These are phyloP conservation scores for Apiotrichum mycotoxinovorans DNA, from an alignment of 1,284 basidiomycete species.

Conservation along the genomic window DNA sequence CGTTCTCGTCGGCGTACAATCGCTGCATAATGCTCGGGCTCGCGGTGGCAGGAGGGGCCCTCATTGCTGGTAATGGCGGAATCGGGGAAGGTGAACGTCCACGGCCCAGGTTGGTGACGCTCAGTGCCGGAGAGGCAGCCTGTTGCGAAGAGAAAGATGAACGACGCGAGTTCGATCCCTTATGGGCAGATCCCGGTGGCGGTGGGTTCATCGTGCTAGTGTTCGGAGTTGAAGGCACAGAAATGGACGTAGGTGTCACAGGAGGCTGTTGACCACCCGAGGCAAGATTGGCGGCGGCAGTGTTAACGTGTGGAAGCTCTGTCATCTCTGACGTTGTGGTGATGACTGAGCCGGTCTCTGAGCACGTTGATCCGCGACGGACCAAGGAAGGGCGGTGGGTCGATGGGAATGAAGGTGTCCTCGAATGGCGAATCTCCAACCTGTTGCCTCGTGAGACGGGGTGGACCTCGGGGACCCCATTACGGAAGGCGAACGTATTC, in stretches of 20 bases:
- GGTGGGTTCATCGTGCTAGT: conserved; percentile 47
- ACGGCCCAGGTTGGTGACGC: conserved; percentile 33
- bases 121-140: conserved; percentile 43
- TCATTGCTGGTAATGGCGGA: conserved; percentile 82
- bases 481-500: conserved; percentile 71
- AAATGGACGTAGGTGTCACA: conserved; percentile 34
- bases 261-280: conserved; percentile 4
- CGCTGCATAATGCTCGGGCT: conserved; percentile 52
- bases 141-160: conserved; percentile 73
- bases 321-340: conserved; percentile 43
- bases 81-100: conserved; percentile 86
- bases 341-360: conserved; percentile 65
- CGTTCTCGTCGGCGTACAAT: conserved; percentile 92
- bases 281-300: background rate
- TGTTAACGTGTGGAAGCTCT: background rate
- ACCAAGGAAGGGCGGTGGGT: conserved; percentile 57
- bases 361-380: conserved; percentile 67
- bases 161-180: conserved; percentile 61
- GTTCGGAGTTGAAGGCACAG: conserved; percentile 44
- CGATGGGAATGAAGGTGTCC: conserved; percentile 48
- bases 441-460: conserved; percentile 46
- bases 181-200: conserved; percentile 35
- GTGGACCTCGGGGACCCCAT: conserved; percentile 77
- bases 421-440: conserved; percentile 49
- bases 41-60: conserved; percentile 46